These are phyloP conservation scores for Claviceps sp. DNA, from an alignment of 2,329 filamentous ascomycete genomes.

Conservation along the genomic window DNA sequence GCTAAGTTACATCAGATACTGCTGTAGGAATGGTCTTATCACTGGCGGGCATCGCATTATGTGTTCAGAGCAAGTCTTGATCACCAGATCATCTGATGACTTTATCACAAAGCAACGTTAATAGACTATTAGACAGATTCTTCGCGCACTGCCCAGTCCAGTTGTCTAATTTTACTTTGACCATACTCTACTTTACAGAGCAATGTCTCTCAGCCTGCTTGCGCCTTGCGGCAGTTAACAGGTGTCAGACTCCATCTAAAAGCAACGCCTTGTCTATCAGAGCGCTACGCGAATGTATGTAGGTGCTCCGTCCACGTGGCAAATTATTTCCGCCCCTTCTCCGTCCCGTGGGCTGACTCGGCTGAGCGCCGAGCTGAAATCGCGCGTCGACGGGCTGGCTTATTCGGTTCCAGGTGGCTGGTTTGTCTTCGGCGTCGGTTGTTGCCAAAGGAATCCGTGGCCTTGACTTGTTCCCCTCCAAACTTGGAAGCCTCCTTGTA, in stretches of 20 bases:
- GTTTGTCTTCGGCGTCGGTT: too few species aligned
- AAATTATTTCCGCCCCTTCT: not conserved
- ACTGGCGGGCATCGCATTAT: slow-evolving; percentile 66
- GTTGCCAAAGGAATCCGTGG: too few species aligned
- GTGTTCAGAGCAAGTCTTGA: slow-evolving; percentile 54
- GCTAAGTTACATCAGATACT: slow-evolving; percentile 43
- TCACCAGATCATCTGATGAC: slow-evolving; percentile 2
- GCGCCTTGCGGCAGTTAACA: slow-evolving; percentile 9
- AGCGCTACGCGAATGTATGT: not conserved
- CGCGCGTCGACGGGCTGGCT: too few species aligned
- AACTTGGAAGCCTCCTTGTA: slow-evolving; percentile 1
- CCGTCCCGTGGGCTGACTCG: not conserved
- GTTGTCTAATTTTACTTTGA: not conserved
- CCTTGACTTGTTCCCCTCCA: too few species aligned
- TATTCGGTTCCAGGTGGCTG: too few species aligned
- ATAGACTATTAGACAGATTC: not conserved
- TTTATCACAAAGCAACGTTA: not conserved
- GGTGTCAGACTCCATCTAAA: slow-evolving; percentile 2
- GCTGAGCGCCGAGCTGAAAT: too few species aligned
- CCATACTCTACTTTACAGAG: not conserved
- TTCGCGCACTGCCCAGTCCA: not conserved
- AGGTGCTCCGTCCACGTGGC: not conserved
- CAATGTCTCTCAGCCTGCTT: not conserved
- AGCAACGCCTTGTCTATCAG: not conserved
- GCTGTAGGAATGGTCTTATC: slow-evolving; percentile 73